These are phyloP conservation scores for Sporopachydermia lactativora DNA, from an alignment of 805 yeast species.

Conservation along the genomic window DNA sequence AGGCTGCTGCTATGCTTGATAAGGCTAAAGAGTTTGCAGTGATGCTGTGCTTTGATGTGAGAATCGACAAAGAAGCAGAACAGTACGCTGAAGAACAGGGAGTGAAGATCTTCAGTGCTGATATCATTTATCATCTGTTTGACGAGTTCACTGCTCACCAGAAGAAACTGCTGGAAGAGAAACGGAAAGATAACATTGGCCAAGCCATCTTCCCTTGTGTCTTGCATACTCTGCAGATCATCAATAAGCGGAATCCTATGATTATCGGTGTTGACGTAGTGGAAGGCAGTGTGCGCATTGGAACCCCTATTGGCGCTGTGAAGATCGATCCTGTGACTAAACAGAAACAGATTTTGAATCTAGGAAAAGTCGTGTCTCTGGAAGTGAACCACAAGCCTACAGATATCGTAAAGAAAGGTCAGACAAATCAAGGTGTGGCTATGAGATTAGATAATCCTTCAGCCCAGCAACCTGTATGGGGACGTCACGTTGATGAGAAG, in stretches of 20 bases:
- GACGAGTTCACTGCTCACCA: constrained; percentile 93
- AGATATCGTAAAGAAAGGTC: constrained; percentile 79
- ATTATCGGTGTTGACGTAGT: constrained; percentile 95
- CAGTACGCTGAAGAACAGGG: constrained; percentile 93
- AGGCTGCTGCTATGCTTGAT: constrained; percentile 92
- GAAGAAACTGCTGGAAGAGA: constrained; percentile 70
- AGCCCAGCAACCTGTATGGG: constrained; percentile 93
- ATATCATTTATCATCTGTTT: constrained; percentile 90
- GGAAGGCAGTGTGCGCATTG: constrained; percentile 80
- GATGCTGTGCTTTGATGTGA: constrained; percentile 98
- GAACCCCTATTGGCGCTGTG: constrained; percentile 94
- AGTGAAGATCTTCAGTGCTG: constrained; percentile 87
- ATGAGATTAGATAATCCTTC: constrained; percentile 87
- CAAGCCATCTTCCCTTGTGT: constrained; percentile 94
- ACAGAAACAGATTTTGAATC: constrained; percentile 45
- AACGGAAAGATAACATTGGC: constrained; percentile 78
- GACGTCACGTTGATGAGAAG: constrained; percentile 93
- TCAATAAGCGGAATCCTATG: constrained; percentile 98
- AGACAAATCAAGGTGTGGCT: constrained; percentile 96
- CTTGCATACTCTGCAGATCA: constrained; percentile 84
- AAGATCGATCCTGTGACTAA: constrained; percentile 79
- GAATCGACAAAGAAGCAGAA: constrained; percentile 95
- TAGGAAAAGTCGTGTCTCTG: constrained; percentile 85
- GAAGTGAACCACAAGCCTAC: constrained; percentile 90
- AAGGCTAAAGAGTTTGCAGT: constrained; percentile 91